A percentile compares a stretch with the other conserved stretches of the same genome.
These are phyloP conservation scores for Hordeum pubiflorum DNA, from an alignment of 202 grass and related monocot genomes.

Conservation along the genomic window DNA sequence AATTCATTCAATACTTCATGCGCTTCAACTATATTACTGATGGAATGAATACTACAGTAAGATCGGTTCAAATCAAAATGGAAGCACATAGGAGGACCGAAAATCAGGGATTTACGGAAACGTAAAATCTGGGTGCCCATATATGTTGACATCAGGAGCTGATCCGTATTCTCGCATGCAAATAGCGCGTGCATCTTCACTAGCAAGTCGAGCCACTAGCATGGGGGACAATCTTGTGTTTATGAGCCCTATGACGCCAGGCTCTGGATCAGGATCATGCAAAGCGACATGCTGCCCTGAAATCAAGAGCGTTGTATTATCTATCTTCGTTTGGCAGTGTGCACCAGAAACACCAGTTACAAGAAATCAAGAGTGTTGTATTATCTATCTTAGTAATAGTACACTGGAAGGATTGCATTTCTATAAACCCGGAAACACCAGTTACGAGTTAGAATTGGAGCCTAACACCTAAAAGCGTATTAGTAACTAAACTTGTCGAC, in stretches of 20 bases:
- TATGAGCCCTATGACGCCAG: constrained; percentile 82
- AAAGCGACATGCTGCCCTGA: constrained; percentile 91
- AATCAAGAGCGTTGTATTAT: constrained; percentile 27
- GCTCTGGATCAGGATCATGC: constrained; percentile 67
- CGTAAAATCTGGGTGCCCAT: constrained; percentile 78
- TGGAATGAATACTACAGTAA: not conserved
- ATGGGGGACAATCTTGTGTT: constrained; percentile 81
- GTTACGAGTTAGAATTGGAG: not conserved
- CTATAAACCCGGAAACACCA: not conserved
- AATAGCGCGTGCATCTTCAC: constrained; percentile 84
- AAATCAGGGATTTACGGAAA: constrained; percentile 59
- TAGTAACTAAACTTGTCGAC: not conserved
- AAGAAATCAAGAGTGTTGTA: constrained; percentile 31
- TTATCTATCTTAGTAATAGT: not conserved
- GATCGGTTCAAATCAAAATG: not conserved
- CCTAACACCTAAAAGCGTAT: not conserved
- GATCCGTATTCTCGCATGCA: constrained; percentile 84
- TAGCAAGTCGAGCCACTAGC: constrained; percentile 55
- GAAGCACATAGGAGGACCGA: not conserved
- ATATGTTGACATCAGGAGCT: constrained; percentile 80
- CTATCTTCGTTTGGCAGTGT: not conserved
- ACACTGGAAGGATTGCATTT: not conserved
- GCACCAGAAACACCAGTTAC: too few species aligned
- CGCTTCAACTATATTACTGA: not conserved
- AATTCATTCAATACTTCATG: not conserved